Evolutionary conservation across 331 rosid species (phyloP).

Genomic region (Pyrus hybrid): DNA sequence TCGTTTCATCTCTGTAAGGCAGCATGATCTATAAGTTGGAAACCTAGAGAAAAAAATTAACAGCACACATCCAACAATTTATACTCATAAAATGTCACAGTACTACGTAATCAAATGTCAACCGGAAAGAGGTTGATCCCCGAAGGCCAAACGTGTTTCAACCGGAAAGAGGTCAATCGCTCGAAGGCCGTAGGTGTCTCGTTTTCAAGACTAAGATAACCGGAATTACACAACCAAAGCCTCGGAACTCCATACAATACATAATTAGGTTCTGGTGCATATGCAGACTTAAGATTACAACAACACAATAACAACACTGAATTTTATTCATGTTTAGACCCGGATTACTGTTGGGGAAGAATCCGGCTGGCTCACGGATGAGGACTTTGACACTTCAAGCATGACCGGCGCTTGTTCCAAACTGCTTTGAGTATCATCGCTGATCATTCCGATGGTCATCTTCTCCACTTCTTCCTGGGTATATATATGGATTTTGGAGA

Average conservation of each 20-base stretch:
- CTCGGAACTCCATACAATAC: neutral
- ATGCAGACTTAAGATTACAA: conserved; percentile 1
- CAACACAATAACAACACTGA: conserved; percentile 5
- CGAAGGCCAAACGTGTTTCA: neutral
- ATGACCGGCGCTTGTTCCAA: conserved; percentile 69
- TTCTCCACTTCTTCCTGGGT: conserved; percentile 92
- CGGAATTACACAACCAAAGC: neutral
- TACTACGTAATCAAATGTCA: neutral
- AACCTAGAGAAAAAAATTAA: neutral
- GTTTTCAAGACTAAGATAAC: neutral
- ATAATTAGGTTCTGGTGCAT: neutral
- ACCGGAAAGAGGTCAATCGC: no score
- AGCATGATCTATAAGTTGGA: neutral
- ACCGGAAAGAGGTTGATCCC: neutral
- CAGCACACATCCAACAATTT: neutral
- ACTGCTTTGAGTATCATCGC: conserved; percentile 82
- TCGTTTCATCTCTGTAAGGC: neutral
- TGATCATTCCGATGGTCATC: conserved; percentile 72
- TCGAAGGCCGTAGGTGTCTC: no score
- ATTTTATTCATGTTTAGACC: conserved; percentile 17
- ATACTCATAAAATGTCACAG: neutral
- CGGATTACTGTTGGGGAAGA: conserved; percentile 66
- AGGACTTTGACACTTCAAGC: conserved; percentile 76
- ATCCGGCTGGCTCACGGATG: conserved; percentile 88
- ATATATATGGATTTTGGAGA: conserved; percentile 72